Percentiles rank a stretch among this genome's conserved stretches.
These are phyloP conservation scores for Pulicaria dysenterica DNA, from an alignment of 129 eudicot species.

Conservation along the genomic window DNA sequence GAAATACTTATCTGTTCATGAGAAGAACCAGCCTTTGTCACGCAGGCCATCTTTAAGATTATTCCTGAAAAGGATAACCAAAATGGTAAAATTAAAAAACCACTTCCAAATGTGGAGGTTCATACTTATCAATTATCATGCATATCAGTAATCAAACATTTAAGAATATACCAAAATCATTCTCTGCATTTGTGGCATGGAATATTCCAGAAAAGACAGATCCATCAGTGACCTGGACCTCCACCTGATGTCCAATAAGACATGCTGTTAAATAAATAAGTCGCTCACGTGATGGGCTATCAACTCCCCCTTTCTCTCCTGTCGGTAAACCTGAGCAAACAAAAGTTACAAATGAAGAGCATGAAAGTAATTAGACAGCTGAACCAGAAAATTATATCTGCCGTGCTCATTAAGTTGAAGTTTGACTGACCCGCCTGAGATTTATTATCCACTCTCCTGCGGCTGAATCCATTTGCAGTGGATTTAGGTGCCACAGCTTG, in stretches of 20 bases:
- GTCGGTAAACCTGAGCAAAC: constrained; percentile 42
- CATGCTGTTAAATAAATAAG: constrained; percentile 74
- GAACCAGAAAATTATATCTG: constrained; percentile 35
- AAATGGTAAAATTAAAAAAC: neutral
- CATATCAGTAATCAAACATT: neutral
- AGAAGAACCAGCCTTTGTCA: constrained; percentile 57
- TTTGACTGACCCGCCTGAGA: constrained; percentile 49
- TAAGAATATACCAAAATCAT: constrained; percentile 71
- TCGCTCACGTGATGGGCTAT: constrained; percentile 58
- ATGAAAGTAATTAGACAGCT: neutral
- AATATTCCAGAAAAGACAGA: constrained; percentile 75
- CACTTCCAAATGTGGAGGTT: neutral
- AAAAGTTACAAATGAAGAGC: constrained; percentile 26
- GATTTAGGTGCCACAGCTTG: constrained; percentile 61
- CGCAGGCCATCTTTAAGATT: constrained; percentile 79
- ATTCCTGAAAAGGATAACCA: constrained; percentile 50
- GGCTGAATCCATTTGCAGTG: constrained; percentile 61
- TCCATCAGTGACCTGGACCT: constrained; percentile 82
- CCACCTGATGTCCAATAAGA: constrained; percentile 85
- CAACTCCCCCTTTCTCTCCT: constrained; percentile 58
- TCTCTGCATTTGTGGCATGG: constrained; percentile 69
- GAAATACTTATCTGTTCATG: constrained; percentile 44
- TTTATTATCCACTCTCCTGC: constrained; percentile 47
- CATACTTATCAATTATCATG: neutral
- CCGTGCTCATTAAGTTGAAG: constrained; percentile 35